Percentiles rank a stretch among this genome's conserved stretches.
phyloP scores from a whole-genome alignment of 78 protist genomes.

The Dictyostelium capitatum region DNA sequence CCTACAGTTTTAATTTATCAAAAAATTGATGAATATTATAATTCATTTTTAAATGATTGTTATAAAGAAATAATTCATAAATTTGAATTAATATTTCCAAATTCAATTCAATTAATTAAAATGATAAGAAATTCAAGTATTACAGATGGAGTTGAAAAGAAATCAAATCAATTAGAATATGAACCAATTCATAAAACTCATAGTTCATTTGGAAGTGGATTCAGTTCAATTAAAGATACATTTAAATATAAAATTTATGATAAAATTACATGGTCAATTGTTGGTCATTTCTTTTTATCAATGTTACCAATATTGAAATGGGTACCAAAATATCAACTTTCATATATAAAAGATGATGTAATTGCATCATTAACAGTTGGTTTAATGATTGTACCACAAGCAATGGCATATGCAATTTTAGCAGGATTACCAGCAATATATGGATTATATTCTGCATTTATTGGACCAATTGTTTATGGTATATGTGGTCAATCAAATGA shows the following conservation, averaged over 20 bases:
- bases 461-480: conserved; percentile 80
- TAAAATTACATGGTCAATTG: not conserved
- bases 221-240: not conserved
- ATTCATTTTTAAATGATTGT: not conserved
- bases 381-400: conserved; percentile 81
- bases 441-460: conserved; percentile 75
- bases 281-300: not conserved
- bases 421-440: conserved; percentile 87
- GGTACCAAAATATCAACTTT: conserved; percentile 28
- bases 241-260: not conserved
- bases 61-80: conserved; percentile 19
- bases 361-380: conserved; percentile 86
- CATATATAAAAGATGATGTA: conserved; percentile 77
- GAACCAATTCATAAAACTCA: conserved; percentile 20
- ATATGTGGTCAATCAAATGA: conserved; percentile 80
- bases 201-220: not conserved
- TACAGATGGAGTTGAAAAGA: not conserved
- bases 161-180: not conserved
- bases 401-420: conserved; percentile 87
- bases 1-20: not conserved
- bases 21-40: not conserved
- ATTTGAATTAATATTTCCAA: not conserved
- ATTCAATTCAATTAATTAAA: not conserved
- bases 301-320: conserved; percentile 13
- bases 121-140: conserved; percentile 1